Percentiles rank a stretch among this genome's conserved stretches.
phyloP scores from a whole-genome alignment of 2,329 filamentous ascomycete genomes.

The Ophiostoma sp. region DNA sequence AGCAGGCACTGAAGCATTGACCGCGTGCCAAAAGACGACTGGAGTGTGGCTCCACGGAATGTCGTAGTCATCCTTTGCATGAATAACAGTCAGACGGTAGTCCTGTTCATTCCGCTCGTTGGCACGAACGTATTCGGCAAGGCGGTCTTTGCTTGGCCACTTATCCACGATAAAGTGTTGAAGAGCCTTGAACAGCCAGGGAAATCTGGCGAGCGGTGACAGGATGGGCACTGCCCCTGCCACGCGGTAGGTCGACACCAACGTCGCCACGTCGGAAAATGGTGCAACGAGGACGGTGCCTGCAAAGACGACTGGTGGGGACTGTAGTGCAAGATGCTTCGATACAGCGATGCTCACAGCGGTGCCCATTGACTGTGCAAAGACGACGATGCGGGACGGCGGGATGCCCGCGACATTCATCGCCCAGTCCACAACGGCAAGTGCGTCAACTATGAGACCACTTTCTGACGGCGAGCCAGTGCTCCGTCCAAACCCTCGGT shows the following conservation, averaged over 20 bases:
- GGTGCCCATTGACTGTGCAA: conserved; percentile 60
- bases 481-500: conserved; percentile 59
- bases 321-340: not conserved
- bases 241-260: conserved; percentile 59
- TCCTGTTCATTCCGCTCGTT: conserved; percentile 37
- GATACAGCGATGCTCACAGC: conserved; percentile 36
- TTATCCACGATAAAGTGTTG: conserved; percentile 49
- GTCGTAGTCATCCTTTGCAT: conserved; percentile 54
- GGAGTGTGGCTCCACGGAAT: conserved; percentile 54
- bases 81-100: conserved; percentile 51
- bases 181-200: conserved; percentile 47
- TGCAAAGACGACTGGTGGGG: conserved; percentile 43
- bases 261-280: conserved; percentile 54
- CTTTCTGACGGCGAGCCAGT: conserved; percentile 55
- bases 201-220: conserved; percentile 51
- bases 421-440: conserved; percentile 55
- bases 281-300: conserved; percentile 58
- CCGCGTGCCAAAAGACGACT: conserved; percentile 55
- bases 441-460: conserved; percentile 56
- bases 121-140: conserved; percentile 46
- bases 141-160: conserved; percentile 52
- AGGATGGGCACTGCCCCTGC: conserved; percentile 57
- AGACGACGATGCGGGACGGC: conserved; percentile 57
- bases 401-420: conserved; percentile 53
- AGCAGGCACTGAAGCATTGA: conserved; percentile 46